Base-by-base conservation (phyloP, 768 basidiomycete genomes). In the Cystobasidium ongulense region DNA sequence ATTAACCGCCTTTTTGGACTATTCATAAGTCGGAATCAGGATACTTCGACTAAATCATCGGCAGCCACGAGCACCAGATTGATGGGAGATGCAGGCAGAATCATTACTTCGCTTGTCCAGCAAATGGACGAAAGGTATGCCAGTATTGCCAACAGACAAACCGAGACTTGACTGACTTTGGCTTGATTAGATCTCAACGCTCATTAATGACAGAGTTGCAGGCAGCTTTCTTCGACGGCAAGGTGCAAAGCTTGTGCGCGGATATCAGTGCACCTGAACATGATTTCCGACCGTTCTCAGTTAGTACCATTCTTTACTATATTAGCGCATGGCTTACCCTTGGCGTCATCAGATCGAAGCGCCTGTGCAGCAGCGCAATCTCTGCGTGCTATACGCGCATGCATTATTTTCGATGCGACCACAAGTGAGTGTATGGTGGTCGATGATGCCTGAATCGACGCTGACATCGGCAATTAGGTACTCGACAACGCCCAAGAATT, bases 1-100 rank as follows among this genome's bases (percentile, higher is more conserved):
- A 84, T 93, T 1, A 87, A 89, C 18, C 83, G 85, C 33, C 78
- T 98, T 2, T 91, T 87, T 77, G 86, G 87, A 63, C 80, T 95
- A 35, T 85, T 86, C 67, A n/a, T 78, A 80, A 41, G 83, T 84
- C 13, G 81, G 84, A 0, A 72, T 17, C 68, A 75, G 50, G 77
- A 75, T 35, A 74, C 76, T 50, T 75, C 76, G 21, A 75, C 75
- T 46, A 57, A 38, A 76, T 39, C 76, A 79, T 83, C 10, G 81
- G 33, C 33, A 21, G 63, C 84, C 3, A 76, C 79, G n/a, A 85
- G 87, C 76, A 77, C 82, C 11, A 82, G 89, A 46, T 79, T 94
- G 25, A 80, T 93, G 3, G 81, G 82, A 13, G 85, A 86, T 2
- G 86, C 87, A 1, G 88, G 86, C 0, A 85, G 86, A 66, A 86